Conservation (phyloP, 495 filamentous ascomycete species). For the Umbilicaria muhlenbergii region DNA sequence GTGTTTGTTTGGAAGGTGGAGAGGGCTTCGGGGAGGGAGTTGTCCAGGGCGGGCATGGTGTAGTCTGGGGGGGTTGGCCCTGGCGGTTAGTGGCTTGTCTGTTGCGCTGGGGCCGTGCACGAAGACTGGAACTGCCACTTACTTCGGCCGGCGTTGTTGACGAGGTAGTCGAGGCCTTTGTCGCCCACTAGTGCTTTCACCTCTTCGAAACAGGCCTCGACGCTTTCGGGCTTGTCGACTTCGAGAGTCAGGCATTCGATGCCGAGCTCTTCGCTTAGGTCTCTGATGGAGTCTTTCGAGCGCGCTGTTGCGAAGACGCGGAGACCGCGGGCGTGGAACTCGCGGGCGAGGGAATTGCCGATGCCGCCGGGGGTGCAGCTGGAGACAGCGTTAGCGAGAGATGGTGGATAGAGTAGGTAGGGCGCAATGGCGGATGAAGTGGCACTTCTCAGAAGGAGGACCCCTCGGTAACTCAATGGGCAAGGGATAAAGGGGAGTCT, state of each 20-base stretch:
- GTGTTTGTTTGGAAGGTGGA: conserved; percentile 42
- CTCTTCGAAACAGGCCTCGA: conserved; percentile 26
- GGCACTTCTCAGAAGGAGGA: too few relatives aligned
- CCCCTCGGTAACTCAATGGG: too few relatives aligned
- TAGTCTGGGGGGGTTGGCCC: conserved; percentile 24
- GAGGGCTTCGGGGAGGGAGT: conserved; percentile 33
- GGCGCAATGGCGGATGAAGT: too few relatives aligned
- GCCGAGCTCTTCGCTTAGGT: conserved; percentile 24
- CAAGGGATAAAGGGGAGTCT: too few relatives aligned
- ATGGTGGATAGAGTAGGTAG: background rate
- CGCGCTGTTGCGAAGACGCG: conserved; percentile 44
- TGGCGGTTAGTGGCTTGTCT: background rate
- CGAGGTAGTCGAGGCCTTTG: conserved; percentile 36
- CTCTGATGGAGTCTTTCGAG: conserved; percentile 28
- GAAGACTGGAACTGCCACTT: too few relatives aligned
- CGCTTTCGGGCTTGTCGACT: conserved; percentile 31
- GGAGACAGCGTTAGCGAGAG: background rate
- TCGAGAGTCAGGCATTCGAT: conserved; percentile 40
- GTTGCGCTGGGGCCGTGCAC: background rate
- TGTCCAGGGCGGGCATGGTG: conserved; percentile 44
- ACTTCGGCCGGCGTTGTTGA: conserved; percentile 45
- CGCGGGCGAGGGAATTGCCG: conserved; percentile 38
- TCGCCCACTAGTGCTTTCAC: conserved; percentile 27
- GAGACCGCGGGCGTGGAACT: conserved; percentile 34
- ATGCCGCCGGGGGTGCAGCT: conserved; percentile 43